Percentiles rank a stretch among this genome's conserved stretches.
These are phyloP conservation scores for Beauveria rudraprayagi DNA, from an alignment of 2,329 filamentous ascomycete genomes.

Conservation along the genomic window DNA sequence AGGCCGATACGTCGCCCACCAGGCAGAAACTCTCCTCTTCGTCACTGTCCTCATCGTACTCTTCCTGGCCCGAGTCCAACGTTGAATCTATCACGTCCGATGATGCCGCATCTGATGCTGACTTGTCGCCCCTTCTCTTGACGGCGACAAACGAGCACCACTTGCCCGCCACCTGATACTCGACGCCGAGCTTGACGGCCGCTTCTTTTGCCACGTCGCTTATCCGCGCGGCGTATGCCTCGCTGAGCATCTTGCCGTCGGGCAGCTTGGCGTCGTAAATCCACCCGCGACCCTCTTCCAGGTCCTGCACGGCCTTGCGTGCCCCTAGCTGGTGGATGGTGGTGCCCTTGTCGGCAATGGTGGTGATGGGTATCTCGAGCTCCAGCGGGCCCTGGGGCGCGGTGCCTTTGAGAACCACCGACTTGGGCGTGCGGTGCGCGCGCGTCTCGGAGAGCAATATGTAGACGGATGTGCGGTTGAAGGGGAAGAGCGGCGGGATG, in stretches of 20 bases:
- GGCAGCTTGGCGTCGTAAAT: conserved; percentile 41
- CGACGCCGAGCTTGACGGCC: conserved; percentile 55
- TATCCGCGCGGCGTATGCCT: conserved; percentile 42
- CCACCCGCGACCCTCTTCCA: conserved; percentile 66
- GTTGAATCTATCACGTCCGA: background rate
- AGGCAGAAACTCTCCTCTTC: background rate
- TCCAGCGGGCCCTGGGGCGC: conserved; percentile 50
- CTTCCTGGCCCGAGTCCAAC: background rate
- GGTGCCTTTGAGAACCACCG: conserved; percentile 50
- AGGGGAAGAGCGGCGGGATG: conserved; percentile 59
- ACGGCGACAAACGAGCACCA: conserved; percentile 69
- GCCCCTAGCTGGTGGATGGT: conserved; percentile 65
- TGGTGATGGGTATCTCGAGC: conserved; percentile 55
- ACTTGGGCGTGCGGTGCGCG: conserved; percentile 32
- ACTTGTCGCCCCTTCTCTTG: background rate
- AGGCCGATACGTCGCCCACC: background rate
- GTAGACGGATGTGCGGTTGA: conserved; percentile 57
- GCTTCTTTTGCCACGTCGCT: conserved; percentile 56
- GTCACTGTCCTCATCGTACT: background rate
- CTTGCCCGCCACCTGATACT: conserved; percentile 59
- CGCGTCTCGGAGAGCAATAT: conserved; percentile 51
- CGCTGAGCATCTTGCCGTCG: conserved; percentile 35
- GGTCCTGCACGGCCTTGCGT: conserved; percentile 57
- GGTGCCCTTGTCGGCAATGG: conserved; percentile 34
- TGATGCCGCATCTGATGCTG: background rate